Evolutionary conservation across 257 asterid species (phyloP).

Genomic region (Osmanthus fragrans): DNA sequence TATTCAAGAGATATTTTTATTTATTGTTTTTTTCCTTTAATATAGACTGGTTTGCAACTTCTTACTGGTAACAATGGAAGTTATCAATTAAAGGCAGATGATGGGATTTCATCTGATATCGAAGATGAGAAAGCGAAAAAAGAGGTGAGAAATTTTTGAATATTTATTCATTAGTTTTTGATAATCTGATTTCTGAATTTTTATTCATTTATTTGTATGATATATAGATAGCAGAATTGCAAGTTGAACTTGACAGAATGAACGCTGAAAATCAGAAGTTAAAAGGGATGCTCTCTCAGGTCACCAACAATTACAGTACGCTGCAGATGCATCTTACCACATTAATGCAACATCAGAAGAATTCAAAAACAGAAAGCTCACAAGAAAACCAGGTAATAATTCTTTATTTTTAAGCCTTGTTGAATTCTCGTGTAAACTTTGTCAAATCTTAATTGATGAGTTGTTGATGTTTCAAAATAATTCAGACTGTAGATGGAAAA

Average conservation of each 20-base stretch:
- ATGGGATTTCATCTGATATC: slow-evolving; percentile 48
- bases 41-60: slow-evolving; percentile 88
- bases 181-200: not conserved
- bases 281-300: slow-evolving; percentile 73
- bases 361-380: slow-evolving; percentile 22
- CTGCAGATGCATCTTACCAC: slow-evolving; percentile 61
- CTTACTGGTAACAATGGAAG: slow-evolving; percentile 74
- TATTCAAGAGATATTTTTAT: not conserved
- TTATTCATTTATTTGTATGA: not conserved
- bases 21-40: not conserved
- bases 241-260: slow-evolving; percentile 60
- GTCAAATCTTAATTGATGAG: not conserved
- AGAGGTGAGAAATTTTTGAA: slow-evolving; percentile 50
- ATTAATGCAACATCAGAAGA: slow-evolving; percentile 45
- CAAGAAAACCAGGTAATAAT: slow-evolving; percentile 36
- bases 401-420: not conserved
- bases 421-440: not conserved
- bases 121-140: slow-evolving; percentile 53
- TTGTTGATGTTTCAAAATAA: not conserved
- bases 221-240: slow-evolving; percentile 59
- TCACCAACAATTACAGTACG: slow-evolving; percentile 53
- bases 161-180: not conserved
- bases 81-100: slow-evolving; percentile 81
- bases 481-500: slow-evolving; percentile 33
- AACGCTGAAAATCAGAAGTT: slow-evolving; percentile 70